Evolutionary conservation across 164 flowering plant genomes (phyloP).

Genomic region (Platanus orientalis): DNA sequence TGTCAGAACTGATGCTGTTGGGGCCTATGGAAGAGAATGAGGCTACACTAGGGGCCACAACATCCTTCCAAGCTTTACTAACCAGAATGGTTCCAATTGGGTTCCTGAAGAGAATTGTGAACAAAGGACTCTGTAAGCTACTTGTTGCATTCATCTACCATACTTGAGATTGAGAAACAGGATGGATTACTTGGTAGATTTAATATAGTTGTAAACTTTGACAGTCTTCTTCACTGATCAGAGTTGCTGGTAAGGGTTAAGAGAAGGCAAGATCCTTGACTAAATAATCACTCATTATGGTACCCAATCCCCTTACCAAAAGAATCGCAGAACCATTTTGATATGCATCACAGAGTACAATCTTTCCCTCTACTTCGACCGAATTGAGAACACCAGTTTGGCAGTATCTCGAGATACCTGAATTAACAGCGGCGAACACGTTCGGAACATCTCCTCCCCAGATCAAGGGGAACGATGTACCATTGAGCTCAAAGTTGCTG

Average conservation of each 20-base stretch:
- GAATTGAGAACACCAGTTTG: conserved; percentile 21
- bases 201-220: conserved; percentile 31
- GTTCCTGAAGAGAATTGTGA: conserved; percentile 23
- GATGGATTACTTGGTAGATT: conserved; percentile 25
- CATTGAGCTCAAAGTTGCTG: conserved; percentile 37
- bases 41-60: conserved; percentile 26
- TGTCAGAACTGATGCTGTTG: conserved; percentile 27
- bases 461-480: too few species aligned
- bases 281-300: conserved; percentile 18
- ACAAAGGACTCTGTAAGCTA: too few species aligned
- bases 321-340: conserved; percentile 23
- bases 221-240: conserved; percentile 27
- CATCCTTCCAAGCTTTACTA: conserved; percentile 22
- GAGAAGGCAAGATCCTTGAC: conserved; percentile 22
- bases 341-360: conserved; percentile 33
- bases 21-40: conserved; percentile 42
- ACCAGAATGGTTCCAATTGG: conserved; percentile 32
- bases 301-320: conserved; percentile 27
- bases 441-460: too few species aligned
- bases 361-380: conserved; percentile 27
- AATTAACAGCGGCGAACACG: conserved; percentile 21
- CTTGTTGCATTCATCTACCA: too few species aligned
- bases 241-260: conserved; percentile 35
- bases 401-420: conserved; percentile 22
- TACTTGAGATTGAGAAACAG: too few species aligned